Evolutionary conservation across 1,139 yeast species (phyloP).

Genomic region (Candida labiduridarum): DNA sequence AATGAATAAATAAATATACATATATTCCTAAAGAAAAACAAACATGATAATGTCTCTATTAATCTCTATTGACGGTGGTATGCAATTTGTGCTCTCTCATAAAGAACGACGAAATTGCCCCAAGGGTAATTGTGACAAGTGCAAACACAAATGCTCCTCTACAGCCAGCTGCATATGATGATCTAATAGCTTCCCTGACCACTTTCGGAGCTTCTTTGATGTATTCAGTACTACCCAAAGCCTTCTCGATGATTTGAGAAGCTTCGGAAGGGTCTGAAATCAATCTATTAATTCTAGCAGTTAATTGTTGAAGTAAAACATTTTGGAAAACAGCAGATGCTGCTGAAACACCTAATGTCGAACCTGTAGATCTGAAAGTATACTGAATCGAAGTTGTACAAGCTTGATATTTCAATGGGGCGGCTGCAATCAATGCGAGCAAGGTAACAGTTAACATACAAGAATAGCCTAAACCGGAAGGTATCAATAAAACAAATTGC

Average conservation of each 20-base stretch:
- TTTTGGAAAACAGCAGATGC: constrained; percentile 68
- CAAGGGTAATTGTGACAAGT: constrained; percentile 37
- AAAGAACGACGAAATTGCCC: constrained; percentile 36
- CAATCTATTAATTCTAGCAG: constrained; percentile 22
- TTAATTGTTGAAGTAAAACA: constrained; percentile 23
- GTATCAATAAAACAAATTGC: constrained; percentile 36
- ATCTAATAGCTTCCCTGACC: constrained; percentile 46
- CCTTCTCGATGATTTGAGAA: constrained; percentile 47
- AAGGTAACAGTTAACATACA: constrained; percentile 66
- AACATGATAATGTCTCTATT: constrained; percentile 3
- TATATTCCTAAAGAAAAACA: neutral
- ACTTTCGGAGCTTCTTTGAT: constrained; percentile 51
- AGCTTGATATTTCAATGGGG: constrained; percentile 65
- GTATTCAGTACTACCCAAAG: constrained; percentile 60
- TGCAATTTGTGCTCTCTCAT: constrained; percentile 50
- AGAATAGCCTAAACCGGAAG: constrained; percentile 63
- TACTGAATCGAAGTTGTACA: constrained; percentile 76
- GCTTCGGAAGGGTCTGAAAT: constrained; percentile 36
- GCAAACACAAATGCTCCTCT: constrained; percentile 56
- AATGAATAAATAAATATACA: constrained; percentile 1
- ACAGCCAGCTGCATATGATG: constrained; percentile 53
- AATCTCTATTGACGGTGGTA: constrained; percentile 39
- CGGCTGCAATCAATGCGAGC: constrained; percentile 66
- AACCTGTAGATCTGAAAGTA: constrained; percentile 74
- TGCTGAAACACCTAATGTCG: constrained; percentile 69